These are phyloP conservation scores for Collybiopsis confluens DNA, from an alignment of 768 basidiomycete species.

Conservation along the genomic window DNA sequence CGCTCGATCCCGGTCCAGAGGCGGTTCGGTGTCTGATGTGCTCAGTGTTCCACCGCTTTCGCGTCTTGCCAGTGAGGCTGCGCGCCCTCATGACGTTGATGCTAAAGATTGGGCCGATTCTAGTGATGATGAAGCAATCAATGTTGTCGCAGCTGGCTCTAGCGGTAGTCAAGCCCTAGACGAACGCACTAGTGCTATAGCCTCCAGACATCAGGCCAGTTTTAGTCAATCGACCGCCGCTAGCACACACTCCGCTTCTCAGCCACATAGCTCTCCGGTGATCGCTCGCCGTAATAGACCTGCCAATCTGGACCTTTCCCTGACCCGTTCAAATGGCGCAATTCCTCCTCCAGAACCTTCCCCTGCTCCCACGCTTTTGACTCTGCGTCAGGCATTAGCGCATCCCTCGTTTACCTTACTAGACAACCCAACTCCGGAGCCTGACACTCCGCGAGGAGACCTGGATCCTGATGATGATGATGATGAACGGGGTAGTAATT, in stretches of 20 bases:
- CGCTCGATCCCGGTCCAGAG: constrained; percentile 40
- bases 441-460: constrained; percentile 34
- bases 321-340: constrained; percentile 30
- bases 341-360: constrained; percentile 47
- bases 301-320: constrained; percentile 61
- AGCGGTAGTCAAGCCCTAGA: constrained; percentile 80
- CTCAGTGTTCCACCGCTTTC: constrained; percentile 43
- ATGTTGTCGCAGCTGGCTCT: constrained; percentile 74
- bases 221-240: constrained; percentile 21
- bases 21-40: constrained; percentile 57
- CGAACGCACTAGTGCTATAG: constrained; percentile 71
- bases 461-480: constrained; percentile 46
- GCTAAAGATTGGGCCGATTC: constrained; percentile 65
- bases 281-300: constrained; percentile 52
- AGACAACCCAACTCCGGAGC: constrained; percentile 20
- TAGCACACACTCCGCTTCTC: constrained; percentile 11
- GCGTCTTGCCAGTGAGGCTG: constrained; percentile 27
- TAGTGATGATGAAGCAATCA: constrained; percentile 86
- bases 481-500: constrained; percentile 58
- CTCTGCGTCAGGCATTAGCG: constrained; percentile 59
- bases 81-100: constrained; percentile 35
- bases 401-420: constrained; percentile 32
- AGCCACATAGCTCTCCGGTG: constrained; percentile 25
- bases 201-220: constrained; percentile 28
- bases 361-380: constrained; percentile 59